phyloP scores from a whole-genome alignment of 2,329 filamentous ascomycete genomes.

The Hypoxylon sp. region DNA sequence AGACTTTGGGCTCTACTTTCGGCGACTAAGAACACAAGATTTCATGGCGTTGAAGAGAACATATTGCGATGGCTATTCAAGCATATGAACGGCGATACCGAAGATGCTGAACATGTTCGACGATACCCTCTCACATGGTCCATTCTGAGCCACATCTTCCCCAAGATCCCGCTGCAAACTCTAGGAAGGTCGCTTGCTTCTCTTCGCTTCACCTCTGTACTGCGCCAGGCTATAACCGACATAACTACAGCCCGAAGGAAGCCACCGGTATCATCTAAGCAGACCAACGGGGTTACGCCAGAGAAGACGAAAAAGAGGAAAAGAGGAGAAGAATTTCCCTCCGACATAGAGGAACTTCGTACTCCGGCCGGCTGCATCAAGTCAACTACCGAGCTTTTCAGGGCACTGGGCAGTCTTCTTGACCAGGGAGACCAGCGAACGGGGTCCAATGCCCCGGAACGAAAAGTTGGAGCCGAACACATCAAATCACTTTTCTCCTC shows the following conservation, averaged over 20 bases:
- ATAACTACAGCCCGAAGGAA: slow-evolving; percentile 56
- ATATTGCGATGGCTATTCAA: slow-evolving; percentile 75
- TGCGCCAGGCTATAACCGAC: slow-evolving; percentile 77
- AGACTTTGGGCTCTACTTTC: slow-evolving; percentile 66
- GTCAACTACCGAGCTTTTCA: slow-evolving; percentile 65
- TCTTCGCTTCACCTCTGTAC: slow-evolving; percentile 74
- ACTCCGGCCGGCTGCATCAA: slow-evolving; percentile 60
- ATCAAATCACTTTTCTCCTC: slow-evolving; percentile 70
- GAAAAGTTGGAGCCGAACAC: slow-evolving; percentile 70
- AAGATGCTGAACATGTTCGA: slow-evolving; percentile 66
- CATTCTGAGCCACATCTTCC: slow-evolving; percentile 72
- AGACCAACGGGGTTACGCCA: slow-evolving; percentile 33
- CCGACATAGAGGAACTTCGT: slow-evolving; percentile 60
- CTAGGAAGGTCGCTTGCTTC: slow-evolving; percentile 80
- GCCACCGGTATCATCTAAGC: slow-evolving; percentile 16
- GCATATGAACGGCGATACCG: slow-evolving; percentile 66
- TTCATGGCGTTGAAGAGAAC: slow-evolving; percentile 69
- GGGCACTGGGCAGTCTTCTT: slow-evolving; percentile 63
- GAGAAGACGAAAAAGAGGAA: slow-evolving; percentile 59
- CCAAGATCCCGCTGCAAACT: slow-evolving; percentile 76
- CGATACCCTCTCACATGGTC: slow-evolving; percentile 72
- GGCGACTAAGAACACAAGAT: slow-evolving; percentile 58
- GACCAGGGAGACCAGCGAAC: slow-evolving; percentile 59
- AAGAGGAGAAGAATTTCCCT: slow-evolving; percentile 56
- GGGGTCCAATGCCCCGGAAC: slow-evolving; percentile 54